Evolutionary conservation across 805 yeast species (phyloP), one percentile per base, ranked within the genome.

Genomic region (Teunomyces cretensis): DNA sequence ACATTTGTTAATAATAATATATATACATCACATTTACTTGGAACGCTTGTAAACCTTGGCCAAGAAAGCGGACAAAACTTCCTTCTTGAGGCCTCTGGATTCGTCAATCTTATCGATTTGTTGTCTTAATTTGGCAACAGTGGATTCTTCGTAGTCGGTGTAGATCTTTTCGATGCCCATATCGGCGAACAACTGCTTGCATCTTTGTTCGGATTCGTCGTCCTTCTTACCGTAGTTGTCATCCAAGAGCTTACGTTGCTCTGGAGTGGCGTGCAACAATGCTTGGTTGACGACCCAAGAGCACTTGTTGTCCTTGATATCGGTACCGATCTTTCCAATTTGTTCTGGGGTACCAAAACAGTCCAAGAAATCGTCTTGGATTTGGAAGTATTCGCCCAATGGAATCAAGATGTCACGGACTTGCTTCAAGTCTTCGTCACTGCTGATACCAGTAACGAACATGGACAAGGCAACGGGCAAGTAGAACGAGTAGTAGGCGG

Each of bases 311-410:
- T 94, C 99, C 73, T 87, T 87, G 62, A 94, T 94, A 67, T 94
- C 99, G 48, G 99, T 94, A 56, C 99, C 99, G 56, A 94, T 89
- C 77, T 94, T 94, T 52, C 99, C 99, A 62, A 91, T 94, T 61
- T 92, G 89, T 63, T 88, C 95, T 35, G 99, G 97, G 58, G 92
- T 89, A 54, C 99, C 99, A 62, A 88, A 94, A 68, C 97, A 88
- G 70, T 94, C 99, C 54, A 94, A 80, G 74, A 78, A 94, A 68
- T 94, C 99, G 65, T 94, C 99, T 74, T 94, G 99, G 56, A 94
- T 88, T 75, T 94, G 99, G 84, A 94, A 94, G 68, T 94, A 94
- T 68, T 94, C 97, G 48, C 99, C 99, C 55, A 94, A 79, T 45
- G 97, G 97, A 53, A 94, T 83, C 67, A 94, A 78, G 33, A 94